Evolutionary conservation across 2,329 filamentous ascomycete species (phyloP), one percentile per base, ranked within the genome.

Genomic region (Colletotrichum falcatum): DNA sequence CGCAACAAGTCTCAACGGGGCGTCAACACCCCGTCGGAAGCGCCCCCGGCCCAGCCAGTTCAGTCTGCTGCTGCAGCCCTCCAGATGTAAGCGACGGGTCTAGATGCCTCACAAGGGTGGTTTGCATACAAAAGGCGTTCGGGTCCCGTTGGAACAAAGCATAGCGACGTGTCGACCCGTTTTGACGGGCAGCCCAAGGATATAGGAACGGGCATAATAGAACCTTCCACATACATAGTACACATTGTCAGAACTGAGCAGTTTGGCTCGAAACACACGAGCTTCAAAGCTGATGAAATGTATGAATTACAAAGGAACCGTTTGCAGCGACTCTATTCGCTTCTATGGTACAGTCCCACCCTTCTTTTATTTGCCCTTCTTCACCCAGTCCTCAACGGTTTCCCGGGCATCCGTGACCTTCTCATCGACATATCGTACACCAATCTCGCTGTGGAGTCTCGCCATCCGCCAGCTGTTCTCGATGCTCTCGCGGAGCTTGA

Each of bases 331-430:
- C 53, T 74, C 66, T 72, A 59, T 69, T 69, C 62, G 61, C 62
- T 62, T 66, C 71, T 72, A 72, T 74, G 66, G 49, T 74, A 70
- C 73, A 73, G 61, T 66, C 55, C 65, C 62, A 14, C 58, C 23
- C 42, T 61, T 30, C 33, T 56, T 76, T 84, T 88, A 95, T 87
- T 92, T 93, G 67, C 94, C 95, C 87, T 97, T 95, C 85, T 90
- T 94, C 65, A 98, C 93, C 94, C 95, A 96, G 72, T 90, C 90
- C 86, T 98, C 94, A 69, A 98, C 84, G 60, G 88, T 87, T 82
- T 95, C 91, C 76, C 94, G 88, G 68, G 89, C 91, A 65, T 91
- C 88, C 71, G 87, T 88, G 64, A 97, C 92, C 85, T 93, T 95
- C 72, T 94, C 92, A 79, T 97, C 91, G 72, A 97, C 89, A 83